Conservation (phyloP, 352 stramenopile species). For the Nothophytophthora sp. region DNA sequence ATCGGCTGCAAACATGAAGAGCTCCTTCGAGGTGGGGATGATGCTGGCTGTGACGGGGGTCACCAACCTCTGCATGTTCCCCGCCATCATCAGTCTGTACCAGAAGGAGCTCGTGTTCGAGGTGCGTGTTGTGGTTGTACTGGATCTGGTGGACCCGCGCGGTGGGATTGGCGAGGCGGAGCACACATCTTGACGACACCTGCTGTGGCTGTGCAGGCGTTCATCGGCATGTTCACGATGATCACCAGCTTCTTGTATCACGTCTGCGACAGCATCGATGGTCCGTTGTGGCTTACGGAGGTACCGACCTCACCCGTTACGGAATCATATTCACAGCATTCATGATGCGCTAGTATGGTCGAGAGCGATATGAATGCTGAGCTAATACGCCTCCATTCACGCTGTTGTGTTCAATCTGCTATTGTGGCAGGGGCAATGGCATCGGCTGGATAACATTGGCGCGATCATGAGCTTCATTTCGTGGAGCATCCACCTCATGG, state of each 20-base stretch:
- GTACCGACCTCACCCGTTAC: slow-evolving; percentile 4
- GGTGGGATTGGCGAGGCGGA: too few species aligned
- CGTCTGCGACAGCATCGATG: slow-evolving; percentile 76
- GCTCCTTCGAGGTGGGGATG: slow-evolving; percentile 61
- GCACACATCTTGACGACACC: too few species aligned
- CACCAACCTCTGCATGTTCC: slow-evolving; percentile 84
- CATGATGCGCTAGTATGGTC: too few species aligned
- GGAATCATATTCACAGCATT: not conserved
- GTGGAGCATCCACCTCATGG: slow-evolving; percentile 80
- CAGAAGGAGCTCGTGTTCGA: slow-evolving; percentile 67
- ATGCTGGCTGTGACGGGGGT: slow-evolving; percentile 75
- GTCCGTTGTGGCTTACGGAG: slow-evolving; percentile 73
- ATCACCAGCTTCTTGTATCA: slow-evolving; percentile 81
- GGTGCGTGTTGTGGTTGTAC: slow-evolving; percentile 25
- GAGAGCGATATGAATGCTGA: too few species aligned
- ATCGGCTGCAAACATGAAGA: slow-evolving; percentile 53
- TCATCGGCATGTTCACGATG: slow-evolving; percentile 82
- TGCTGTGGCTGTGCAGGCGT: slow-evolving; percentile 36
- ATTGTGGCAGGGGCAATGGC: slow-evolving; percentile 66
- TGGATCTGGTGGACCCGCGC: not conserved
- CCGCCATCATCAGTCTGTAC: slow-evolving; percentile 62
- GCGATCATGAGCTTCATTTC: slow-evolving; percentile 84
- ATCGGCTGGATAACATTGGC: slow-evolving; percentile 81
- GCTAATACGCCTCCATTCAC: not conserved
- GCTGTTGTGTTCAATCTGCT: not conserved